Conservation (phyloP, 345 rosid species). For the Stellera chamaejasme region DNA sequence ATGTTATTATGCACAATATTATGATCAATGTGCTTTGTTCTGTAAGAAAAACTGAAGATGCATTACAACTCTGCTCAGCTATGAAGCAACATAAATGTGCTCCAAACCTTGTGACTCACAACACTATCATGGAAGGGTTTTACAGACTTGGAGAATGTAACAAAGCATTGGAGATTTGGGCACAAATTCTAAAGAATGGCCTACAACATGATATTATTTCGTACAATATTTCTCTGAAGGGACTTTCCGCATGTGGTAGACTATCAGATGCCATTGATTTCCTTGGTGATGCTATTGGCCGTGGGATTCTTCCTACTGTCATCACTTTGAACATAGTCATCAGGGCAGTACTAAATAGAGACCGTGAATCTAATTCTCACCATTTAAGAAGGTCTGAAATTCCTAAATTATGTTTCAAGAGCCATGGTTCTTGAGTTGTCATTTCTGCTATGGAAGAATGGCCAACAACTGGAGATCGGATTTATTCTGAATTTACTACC, state of each 20-base stretch:
- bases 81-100: constrained; percentile 42
- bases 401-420: background rate
- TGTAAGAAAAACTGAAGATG: constrained; percentile 60
- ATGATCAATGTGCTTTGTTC: constrained; percentile 76
- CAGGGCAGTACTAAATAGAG: constrained; percentile 43
- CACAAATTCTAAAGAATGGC: constrained; percentile 39
- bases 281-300: constrained; percentile 59
- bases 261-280: constrained; percentile 46
- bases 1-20: constrained; percentile 67
- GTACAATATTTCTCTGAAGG: constrained; percentile 66
- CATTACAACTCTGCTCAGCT: constrained; percentile 43
- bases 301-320: constrained; percentile 48
- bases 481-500: too few species aligned
- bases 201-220: constrained; percentile 71
- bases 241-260: constrained; percentile 65
- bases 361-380: constrained; percentile 2
- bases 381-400: background rate
- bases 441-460: too few species aligned
- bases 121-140: constrained; percentile 83
- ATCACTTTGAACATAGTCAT: constrained; percentile 84
- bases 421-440: background rate
- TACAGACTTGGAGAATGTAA: constrained; percentile 48
- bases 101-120: constrained; percentile 79
- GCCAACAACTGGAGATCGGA: too few species aligned
- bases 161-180: constrained; percentile 62